A percentile compares a stretch with the other conserved stretches of the same genome.
Evolutionary conservation across 805 yeast species (phyloP).

Genomic region (Suhomyces faveliae): DNA sequence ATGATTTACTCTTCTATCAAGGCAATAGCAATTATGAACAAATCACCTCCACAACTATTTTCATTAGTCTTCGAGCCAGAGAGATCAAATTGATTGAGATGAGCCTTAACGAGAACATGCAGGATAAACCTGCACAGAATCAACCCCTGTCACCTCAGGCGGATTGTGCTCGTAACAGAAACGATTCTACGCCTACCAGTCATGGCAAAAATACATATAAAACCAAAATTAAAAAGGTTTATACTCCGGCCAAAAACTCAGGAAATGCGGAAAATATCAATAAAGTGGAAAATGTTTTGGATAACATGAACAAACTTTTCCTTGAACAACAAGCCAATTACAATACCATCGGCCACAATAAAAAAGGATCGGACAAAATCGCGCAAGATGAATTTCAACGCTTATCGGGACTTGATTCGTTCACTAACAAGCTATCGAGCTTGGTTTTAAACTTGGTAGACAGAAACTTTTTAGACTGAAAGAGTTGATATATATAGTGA

Average conservation of each 20-base stretch:
- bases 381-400: not conserved
- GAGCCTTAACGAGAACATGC: conserved; percentile 14
- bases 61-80: conserved; percentile 43
- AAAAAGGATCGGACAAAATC: not conserved
- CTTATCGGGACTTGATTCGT: conserved; percentile 1
- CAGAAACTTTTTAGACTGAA: not conserved
- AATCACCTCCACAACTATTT: conserved; percentile 37
- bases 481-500: not conserved
- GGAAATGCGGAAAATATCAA: conserved; percentile 31
- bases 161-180: not conserved
- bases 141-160: not conserved
- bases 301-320: conserved; percentile 25
- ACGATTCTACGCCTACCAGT: not conserved
- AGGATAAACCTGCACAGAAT: not conserved
- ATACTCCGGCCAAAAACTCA: conserved; percentile 30
- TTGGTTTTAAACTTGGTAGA: conserved; percentile 9
- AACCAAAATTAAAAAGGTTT: conserved; percentile 37
- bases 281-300: conserved; percentile 27
- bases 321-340: conserved; percentile 9
- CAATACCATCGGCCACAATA: not conserved
- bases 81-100: conserved; percentile 46
- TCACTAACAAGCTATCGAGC: conserved; percentile 8
- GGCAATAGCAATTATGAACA: conserved; percentile 32
- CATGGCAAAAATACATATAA: conserved; percentile 23
- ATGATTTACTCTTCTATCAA: conserved; percentile 46